Base-by-base conservation (phyloP, 306 rosid species). In the Styphnolobium japonicum region DNA sequence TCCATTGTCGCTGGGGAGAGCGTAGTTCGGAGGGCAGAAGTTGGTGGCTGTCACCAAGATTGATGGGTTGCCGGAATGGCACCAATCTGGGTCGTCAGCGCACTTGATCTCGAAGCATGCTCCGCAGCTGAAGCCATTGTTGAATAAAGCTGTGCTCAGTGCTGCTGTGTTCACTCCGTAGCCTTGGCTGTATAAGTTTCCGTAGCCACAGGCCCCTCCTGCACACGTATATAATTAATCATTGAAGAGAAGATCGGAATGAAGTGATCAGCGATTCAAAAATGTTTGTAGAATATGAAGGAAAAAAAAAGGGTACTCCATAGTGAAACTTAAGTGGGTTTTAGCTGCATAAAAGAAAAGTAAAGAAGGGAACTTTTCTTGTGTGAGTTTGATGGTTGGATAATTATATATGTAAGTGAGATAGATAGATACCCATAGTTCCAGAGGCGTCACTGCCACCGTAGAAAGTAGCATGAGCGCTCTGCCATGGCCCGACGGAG, bases 151-250 rank as follows among this genome's bases (percentile, higher is more conserved):
- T 0, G 97, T 93, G 87, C 98, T 93, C 31, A 93, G 82, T 11
- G 97, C 98, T 29, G 97, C 98, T 0, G 97, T 93, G 91, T 78
- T 91, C 7, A 86, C 89, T 0, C 98, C 98, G 33, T 93, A 93
- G 8, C 98, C 98, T 56, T 93, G 92, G 79, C 95, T 91, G 69
- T 91, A 93, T 46, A 93, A 65, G 31, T 85, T 78, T 15, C 75
- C 86, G 18, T 82, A 82, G 3, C 86, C 85, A 81, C 81, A 81
- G 0, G 98, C 98, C 6, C 98, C 98, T 2, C 95, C 97, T 92
- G 77, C 42, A n/a, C n/a, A n/a, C n/a, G n/a, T n/a, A n/a, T n/a
- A n/a, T n/a, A n/a, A n/a, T n/a, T n/a, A n/a, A n/a, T n/a, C n/a
- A n/a, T n/a, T n/a, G n/a, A n/a, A n/a, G n/a, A n/a, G n/a, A n/a